Evolutionary conservation across 2,329 filamentous ascomycete genomes (phyloP), one percentile per base, ranked within the genome.

Genomic region (Talaromyces sp.): DNA sequence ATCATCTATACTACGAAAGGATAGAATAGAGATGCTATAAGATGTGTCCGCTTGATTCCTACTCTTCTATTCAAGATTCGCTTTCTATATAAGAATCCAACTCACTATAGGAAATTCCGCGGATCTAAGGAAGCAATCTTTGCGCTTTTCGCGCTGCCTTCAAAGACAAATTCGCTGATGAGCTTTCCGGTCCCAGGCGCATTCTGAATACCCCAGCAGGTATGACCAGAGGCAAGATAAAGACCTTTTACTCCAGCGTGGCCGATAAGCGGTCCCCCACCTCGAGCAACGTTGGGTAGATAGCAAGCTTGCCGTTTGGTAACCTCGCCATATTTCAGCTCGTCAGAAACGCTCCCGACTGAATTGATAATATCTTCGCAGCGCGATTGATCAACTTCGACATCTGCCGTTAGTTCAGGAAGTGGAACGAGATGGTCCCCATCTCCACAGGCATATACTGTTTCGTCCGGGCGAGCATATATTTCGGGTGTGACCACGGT

Each of bases 161-260:
- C 89, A 68, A 92, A 86, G 2, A 94, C 77, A 74, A 90, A 86
- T 74, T 93, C 89, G 41, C 88, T 88, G 79, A 94, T 88, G 43
- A 93, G 73, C 75, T 88, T 90, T 3, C 90, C 90, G 8, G 93
- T 97, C 1, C 83, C 94, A 1, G 93, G 92, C 0, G 87, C 91
- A 77, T 99, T 97, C 77, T 97, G 93, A 24, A 99, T 96, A 0
- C 94, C 94, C 94, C 94, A 99, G 77, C 93, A 97, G 1, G 92
- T 96, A 79, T 99, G 94, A 0, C 94, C 94, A 0, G 91, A 84
- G 0, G 94, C 94, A 62, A 97, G 80, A 73, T 89, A 88, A 50
- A 97, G 69, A 0, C 92, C 92, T 7, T 85, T 83, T 0, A 88
- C 85, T 1, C 83, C 83, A 8, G 92, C 92, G 57, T 82, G 79